Evolutionary conservation across 331 rosid species (phyloP), one percentile per base, ranked within the genome.

Genomic region (Cydonia oblonga): DNA sequence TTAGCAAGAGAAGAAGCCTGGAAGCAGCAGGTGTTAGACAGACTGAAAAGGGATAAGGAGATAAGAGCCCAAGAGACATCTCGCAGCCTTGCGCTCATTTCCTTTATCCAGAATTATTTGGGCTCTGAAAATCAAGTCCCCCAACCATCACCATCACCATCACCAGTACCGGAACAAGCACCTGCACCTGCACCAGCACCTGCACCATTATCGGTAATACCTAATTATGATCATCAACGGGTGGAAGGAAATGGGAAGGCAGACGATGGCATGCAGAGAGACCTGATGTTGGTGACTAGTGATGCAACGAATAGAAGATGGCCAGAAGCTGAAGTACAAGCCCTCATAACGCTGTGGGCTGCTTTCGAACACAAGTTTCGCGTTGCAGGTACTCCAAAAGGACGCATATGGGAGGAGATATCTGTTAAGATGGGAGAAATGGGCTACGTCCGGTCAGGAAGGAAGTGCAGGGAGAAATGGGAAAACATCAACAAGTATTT

Each of bases 381-480:
- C 51, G 19, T 53, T 6, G 73, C 76, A 15, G 88, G 85, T 70
- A 23, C 2, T 60, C 72, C 83, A 0, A 86, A 86, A 80, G 86
- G 84, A 40, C 81, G 89, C 6, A 68, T 86, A 44, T 89, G 98
- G 96, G 97, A 89, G 66, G 98, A 91, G 88, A 85, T 90, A 72
- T 81, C 96, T 33, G 78, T 61, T 57, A 85, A 84, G 61, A 84
- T 91, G 92, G 29, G 51, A 2, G 68, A 73, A 28, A 82, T 79
- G 86, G 97, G 96, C 1, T 83, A 79, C 85, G 79, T 79, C 72
- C 87, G 96, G 15, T 75, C 91, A 4, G 91, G 89, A 18, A 89
- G 82, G 79, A 88, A 87, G 79, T 93, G 98, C 64, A 89, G 82
- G 82, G 95, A 93, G 81, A 91, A 91, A 78, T 91, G 97, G 97